Conservation (phyloP, 106 monocot genomes). For the Platanthera zijinensis region DNA sequence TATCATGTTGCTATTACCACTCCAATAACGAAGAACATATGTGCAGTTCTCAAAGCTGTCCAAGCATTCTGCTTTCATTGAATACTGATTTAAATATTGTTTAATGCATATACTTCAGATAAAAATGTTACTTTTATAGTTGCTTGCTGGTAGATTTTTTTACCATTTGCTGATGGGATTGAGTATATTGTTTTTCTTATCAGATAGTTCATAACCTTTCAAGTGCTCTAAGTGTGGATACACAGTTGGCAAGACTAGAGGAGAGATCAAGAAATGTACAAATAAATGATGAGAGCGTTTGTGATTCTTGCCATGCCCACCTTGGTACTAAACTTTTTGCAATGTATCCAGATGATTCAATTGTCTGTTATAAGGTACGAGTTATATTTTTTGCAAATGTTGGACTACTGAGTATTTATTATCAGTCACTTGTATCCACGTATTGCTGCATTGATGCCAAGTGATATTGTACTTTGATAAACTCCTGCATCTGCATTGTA, state of each 20-base stretch:
- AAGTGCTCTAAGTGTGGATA: slow-evolving; percentile 62
- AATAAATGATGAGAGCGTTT: slow-evolving; percentile 80
- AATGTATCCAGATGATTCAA: slow-evolving; percentile 96
- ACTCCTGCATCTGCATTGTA: background rate
- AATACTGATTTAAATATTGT: background rate
- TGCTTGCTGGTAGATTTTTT: too few relatives aligned
- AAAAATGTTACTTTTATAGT: background rate
- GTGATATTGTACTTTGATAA: background rate
- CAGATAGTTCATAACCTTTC: slow-evolving; percentile 81
- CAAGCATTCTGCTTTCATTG: background rate
- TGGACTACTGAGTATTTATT: background rate
- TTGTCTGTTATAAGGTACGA: slow-evolving; percentile 93
- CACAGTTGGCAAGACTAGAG: slow-evolving; percentile 69
- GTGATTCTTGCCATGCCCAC: slow-evolving; percentile 80
- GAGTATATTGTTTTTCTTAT: background rate
- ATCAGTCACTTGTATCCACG: background rate
- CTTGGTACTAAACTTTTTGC: slow-evolving; percentile 96
- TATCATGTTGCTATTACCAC: background rate
- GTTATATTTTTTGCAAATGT: background rate
- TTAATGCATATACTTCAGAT: background rate
- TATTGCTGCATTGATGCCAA: background rate
- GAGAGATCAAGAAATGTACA: slow-evolving; percentile 93
- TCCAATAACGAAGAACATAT: background rate
- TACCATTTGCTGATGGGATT: background rate
- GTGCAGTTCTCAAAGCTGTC: background rate